These are phyloP conservation scores for Phylloporus sp. DNA, from an alignment of 768 basidiomycete species.

Conservation along the genomic window DNA sequence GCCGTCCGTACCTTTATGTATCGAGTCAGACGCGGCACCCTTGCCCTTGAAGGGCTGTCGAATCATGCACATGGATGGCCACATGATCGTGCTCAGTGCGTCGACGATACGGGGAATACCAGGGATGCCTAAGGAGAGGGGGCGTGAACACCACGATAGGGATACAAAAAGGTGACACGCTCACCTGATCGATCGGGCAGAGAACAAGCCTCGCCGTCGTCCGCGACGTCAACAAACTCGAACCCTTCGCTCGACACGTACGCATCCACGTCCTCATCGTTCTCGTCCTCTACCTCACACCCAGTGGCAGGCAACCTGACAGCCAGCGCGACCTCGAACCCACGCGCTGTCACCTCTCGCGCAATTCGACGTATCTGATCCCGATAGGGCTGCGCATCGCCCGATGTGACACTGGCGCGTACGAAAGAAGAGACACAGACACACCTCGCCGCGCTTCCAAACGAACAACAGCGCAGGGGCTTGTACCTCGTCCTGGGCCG, in stretches of 20 bases:
- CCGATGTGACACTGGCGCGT: slow-evolving; percentile 5
- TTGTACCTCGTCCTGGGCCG: slow-evolving; percentile 32
- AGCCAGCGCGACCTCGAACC: slow-evolving; percentile 70
- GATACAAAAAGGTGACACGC: neutral
- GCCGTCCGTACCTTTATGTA: slow-evolving; percentile 7
- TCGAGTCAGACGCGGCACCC: neutral
- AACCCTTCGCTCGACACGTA: slow-evolving; percentile 68
- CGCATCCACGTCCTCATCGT: slow-evolving; percentile 55
- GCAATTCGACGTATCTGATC: slow-evolving; percentile 50
- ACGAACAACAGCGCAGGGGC: slow-evolving; percentile 72
- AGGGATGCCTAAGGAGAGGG: slow-evolving; percentile 36
- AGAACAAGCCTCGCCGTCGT: slow-evolving; percentile 3
- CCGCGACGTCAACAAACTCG: slow-evolving; percentile 59
- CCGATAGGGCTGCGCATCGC: slow-evolving; percentile 55
- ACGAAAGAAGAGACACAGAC: neutral
- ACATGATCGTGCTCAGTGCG: slow-evolving; percentile 83
- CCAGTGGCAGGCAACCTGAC: slow-evolving; percentile 43
- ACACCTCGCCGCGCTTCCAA: slow-evolving; percentile 64
- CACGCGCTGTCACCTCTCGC: slow-evolving; percentile 43
- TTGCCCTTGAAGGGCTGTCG: slow-evolving; percentile 10
- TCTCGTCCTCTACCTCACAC: slow-evolving; percentile 31
- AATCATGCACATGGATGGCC: slow-evolving; percentile 80
- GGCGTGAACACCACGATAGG: neutral
- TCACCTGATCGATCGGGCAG: slow-evolving; percentile 18
- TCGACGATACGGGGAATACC: slow-evolving; percentile 68